Evolutionary conservation across 1,284 basidiomycete species (phyloP), one percentile per base, ranked within the genome.

Genomic region (Tylopilus sp.): DNA sequence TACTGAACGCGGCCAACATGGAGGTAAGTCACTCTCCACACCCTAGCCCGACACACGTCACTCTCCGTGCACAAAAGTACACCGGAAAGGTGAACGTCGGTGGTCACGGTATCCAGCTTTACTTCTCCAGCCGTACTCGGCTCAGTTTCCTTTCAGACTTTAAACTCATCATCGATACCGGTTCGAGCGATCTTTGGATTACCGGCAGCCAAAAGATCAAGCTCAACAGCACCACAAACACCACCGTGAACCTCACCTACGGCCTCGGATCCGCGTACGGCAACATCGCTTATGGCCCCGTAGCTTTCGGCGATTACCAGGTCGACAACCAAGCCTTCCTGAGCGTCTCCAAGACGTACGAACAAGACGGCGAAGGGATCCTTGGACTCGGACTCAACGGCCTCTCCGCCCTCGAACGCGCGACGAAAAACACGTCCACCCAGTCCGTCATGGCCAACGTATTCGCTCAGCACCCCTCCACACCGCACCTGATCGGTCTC

Each of bases 401-500:
- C 0, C 60, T 66, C 23, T 65, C 60, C 15, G 45, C 37, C 7
- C 48, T 64, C 13, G 48, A 55, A 40, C 61, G 56, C 28, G 48
- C 48, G 18, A 31, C 42, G 0, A 65, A 61, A 29, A 53, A 52
- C 31, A 4, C 16, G 2, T 51, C 55, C 0, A 26, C 50, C 2
- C 64, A 43, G 6, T 54, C 62, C 1, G 42, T 66, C 41, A 52
- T 64, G 52, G 56, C 60, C 38, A 78, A 72, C 57, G 58, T 76
- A 41, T 77, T 79, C 49, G 57, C 61, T 1, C 67, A 70, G 47
- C 61, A 72, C 36, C 59, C 71, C 0, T 51, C 55, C 6, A 53
- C 59, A 2, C 68, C 67, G 8, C 73, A 71, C 41, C 69, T 74
- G 30, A 64, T 79, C 49, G 71, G 70, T 8, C 54, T 77, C 31